Base-by-base conservation (phyloP, 768 basidiomycete genomes). In the Russula foetens region DNA sequence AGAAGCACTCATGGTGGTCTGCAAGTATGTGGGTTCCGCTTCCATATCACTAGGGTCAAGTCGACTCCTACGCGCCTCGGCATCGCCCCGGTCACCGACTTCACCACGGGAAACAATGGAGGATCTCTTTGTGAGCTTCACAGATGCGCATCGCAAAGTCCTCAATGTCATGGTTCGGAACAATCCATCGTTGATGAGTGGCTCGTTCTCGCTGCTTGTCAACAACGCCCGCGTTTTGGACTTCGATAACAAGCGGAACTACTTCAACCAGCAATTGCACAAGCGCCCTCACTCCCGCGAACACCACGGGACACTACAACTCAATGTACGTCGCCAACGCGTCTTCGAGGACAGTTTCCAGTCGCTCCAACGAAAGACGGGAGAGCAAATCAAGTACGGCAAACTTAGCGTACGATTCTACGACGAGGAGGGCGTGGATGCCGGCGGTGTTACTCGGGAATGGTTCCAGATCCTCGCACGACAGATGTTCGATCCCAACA, bases 181-280 rank as follows among this genome's bases (percentile, higher is more conserved):
- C 72, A 98, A 98, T 70, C 97, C 97, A 2, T 93, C 95, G 0
- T 74, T 99, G 44, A 95, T 99, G 90, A 92, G 92, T 67, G 97
- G 97, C 12, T 98, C 96, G 1, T 99, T 99, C 80, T 93, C 95
- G 17, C 80, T 99, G 1, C 79, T 99, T 64, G 90, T 99, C 48
- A 86, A 95, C 74, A 99, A 99, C 68, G 88, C 97, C 49, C 86
- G 92, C 31, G 94, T 98, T 24, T 82, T 99, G 58, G 97, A 98
- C 77, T 98, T 98, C 70, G 97, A 98, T 78, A 98, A 98, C 84
- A 99, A 99, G 77, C 85, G 97, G 38, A 96, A 95, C 69, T 95
- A 92, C 75, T 94, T 94, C 76, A 86, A 81, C 45, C 93, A 96
- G 71, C 92, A 95, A 70, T 79, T 97, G 8, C 94, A 94, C 70